Base-by-base conservation (phyloP, 2,329 filamentous ascomycete species). In the Westerdykella ornata region DNA sequence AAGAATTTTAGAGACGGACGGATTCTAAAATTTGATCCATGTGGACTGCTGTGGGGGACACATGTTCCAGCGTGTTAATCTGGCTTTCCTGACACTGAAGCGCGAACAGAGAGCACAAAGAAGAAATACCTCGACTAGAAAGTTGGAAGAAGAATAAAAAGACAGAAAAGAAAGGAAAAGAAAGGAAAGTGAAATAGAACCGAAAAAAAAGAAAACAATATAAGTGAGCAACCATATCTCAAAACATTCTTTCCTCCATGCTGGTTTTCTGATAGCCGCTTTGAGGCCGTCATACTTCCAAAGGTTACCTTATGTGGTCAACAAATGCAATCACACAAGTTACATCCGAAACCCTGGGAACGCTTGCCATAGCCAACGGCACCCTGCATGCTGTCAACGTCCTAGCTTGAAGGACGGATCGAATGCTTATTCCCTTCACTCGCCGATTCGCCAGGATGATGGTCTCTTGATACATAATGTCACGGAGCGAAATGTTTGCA, bases 251-350 rank as follows among this genome's bases (percentile, higher is more conserved):
- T 37, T 14, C 37, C 37, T 16, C 39, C 39, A 19, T 18, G n/a
- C 5, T 42, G 39, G 39, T 42, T 33, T 5, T 33, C 26, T 32
- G 39, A 33, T 12, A 37, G 39, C 28, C 39, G 34, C 9, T 72
- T 85, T 5, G 81, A 84, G 55, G 79, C 80, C 0, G 66, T 84
- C 19, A 70, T 72, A 0, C 71, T 77, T 45, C 6, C 17, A 4
- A 35, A 35, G 8, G 38, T 35, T 12, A 41, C 38, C 2, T 34
- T n/a, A 26, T 6, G 2, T 32, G 35, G 3, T 20, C 36, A 0
- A 12, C 22, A 17, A 47, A 49, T 32, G 41, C 33, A 1, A 39
- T 49, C 14, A 26, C 20, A 5, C 28, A 35, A 11, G 37, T 49
- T 17, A 49, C 42, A 14, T 17, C 36, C 3, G 32, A 28, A 7